Evolutionary conservation across 805 yeast species (phyloP), one percentile per base, ranked within the genome.

Genomic region (Kregervanrija delftensis): DNA sequence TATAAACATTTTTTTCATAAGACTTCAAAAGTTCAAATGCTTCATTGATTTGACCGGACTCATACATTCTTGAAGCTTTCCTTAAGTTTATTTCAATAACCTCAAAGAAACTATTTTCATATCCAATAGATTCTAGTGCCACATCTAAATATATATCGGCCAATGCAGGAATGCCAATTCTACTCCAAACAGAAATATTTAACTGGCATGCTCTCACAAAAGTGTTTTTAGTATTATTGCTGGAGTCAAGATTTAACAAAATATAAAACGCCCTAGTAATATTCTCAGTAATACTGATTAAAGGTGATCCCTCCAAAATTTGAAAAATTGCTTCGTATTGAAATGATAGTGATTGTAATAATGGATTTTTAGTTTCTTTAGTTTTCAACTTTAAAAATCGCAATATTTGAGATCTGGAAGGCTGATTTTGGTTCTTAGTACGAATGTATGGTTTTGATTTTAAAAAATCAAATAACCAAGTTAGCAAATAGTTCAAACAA

Each of bases 391-490:
- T 72, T 36, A 83, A 62, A 55, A 83, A 84, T 45, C 77, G 78
- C 17, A 86, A 63, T 11, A 87, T 73, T 55, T 84, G 90, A 47
- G 76, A 81, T 46, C 79, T 79, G 30, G 83, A 74, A 5, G 75
- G 52, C 8, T 51, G 55, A 35, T 51, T 49, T 71, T 35, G 60
- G 49, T 43, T 62, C 53, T 72, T 72, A 54, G 51, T 40, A 37
- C 51, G 59, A 9, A 80, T 57, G 40, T 74, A 68, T 0, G 96
- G 96, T 54, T 81, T 74, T 46, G 77, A 76, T 48, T 77, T 78
- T 55, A 86, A 70, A 53, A 83, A 86, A 49, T 81, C 76, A 51
- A 80, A 79, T 1, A 87, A 67, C 89, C 93, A 84, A 9, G 87
- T 72, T 41, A 88, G 66, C 12, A 88, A 72, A 52, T 80, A 80